These are phyloP conservation scores for Clarireedia monteithiana DNA, from an alignment of 2,329 filamentous ascomycete species.

Conservation along the genomic window DNA sequence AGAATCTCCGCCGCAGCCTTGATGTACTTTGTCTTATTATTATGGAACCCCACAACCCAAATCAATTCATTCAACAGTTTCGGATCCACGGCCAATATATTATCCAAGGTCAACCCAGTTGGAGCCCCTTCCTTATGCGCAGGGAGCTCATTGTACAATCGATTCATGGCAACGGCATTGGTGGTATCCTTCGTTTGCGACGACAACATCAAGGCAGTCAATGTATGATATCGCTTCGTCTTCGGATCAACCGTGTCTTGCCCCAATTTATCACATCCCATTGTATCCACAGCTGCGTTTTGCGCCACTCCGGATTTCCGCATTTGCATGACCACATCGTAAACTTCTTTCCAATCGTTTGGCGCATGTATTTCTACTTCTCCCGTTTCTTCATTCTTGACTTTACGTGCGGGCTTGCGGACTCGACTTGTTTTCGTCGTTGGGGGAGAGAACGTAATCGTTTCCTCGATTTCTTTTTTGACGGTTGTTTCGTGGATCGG, in stretches of 20 bases:
- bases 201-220: slow-evolving; percentile 63
- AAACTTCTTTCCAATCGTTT: slow-evolving; percentile 77
- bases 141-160: slow-evolving; percentile 54
- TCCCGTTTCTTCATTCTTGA: slow-evolving; percentile 35
- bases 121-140: slow-evolving; percentile 25
- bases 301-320: slow-evolving; percentile 47
- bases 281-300: slow-evolving; percentile 89
- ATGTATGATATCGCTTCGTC: slow-evolving; percentile 53
- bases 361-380: slow-evolving; percentile 48
- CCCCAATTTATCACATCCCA: slow-evolving; percentile 37
- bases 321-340: slow-evolving; percentile 72
- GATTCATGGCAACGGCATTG: slow-evolving; percentile 58
- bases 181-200: slow-evolving; percentile 70
- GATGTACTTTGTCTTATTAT: slow-evolving; percentile 67
- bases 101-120: slow-evolving; percentile 51
- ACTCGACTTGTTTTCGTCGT: slow-evolving; percentile 28
- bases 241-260: slow-evolving; percentile 5
- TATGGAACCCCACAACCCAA: slow-evolving; percentile 64
- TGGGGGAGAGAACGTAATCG: slow-evolving; percentile 19
- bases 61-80: slow-evolving; percentile 56
- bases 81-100: slow-evolving; percentile 53
- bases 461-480: slow-evolving; percentile 35
- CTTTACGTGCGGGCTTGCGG: slow-evolving; percentile 41
- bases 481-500: slow-evolving; percentile 29
- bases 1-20: slow-evolving; percentile 56